A percentile compares a stretch with the other conserved stretches of the same genome.
These are phyloP conservation scores for Zostera marina DNA, from an alignment of 116 monocot species.

Conservation along the genomic window DNA sequence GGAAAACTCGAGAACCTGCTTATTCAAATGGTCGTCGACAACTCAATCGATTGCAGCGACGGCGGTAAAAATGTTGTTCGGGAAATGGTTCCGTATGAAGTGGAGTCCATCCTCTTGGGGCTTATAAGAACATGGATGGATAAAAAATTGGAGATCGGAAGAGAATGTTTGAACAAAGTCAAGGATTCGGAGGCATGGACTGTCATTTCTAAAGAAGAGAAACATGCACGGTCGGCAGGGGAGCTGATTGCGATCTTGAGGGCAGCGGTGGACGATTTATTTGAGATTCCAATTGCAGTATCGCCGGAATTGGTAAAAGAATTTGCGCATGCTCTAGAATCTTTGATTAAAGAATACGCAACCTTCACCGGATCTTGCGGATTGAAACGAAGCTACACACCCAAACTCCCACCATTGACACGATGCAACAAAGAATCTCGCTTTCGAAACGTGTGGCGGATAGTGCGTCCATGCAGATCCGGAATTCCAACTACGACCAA, in stretches of 20 bases:
- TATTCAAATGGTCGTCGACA: slow-evolving; percentile 80
- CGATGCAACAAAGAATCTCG: slow-evolving; percentile 84
- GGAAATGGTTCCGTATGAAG: slow-evolving; percentile 82
- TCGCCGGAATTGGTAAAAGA: slow-evolving; percentile 52
- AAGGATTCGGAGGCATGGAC: slow-evolving; percentile 71
- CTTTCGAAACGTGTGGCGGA: slow-evolving; percentile 54
- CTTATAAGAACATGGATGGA: slow-evolving; percentile 73
- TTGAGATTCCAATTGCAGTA: slow-evolving; percentile 37
- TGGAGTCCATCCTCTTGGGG: slow-evolving; percentile 35
- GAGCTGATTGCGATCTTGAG: slow-evolving; percentile 65
- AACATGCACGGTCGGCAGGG: slow-evolving; percentile 45
- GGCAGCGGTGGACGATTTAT: slow-evolving; percentile 69
- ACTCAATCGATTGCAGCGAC: slow-evolving; percentile 60
- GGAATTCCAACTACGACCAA: neutral
- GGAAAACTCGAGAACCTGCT: slow-evolving; percentile 65
- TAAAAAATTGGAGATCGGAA: slow-evolving; percentile 41
- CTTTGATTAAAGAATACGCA: slow-evolving; percentile 53
- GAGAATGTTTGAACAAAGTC: slow-evolving; percentile 49
- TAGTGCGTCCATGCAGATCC: slow-evolving; percentile 27
- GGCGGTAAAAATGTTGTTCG: slow-evolving; percentile 63
- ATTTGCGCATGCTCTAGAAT: slow-evolving; percentile 49
- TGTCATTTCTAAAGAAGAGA: slow-evolving; percentile 54
- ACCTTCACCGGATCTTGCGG: slow-evolving; percentile 67
- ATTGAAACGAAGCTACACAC: slow-evolving; percentile 61
- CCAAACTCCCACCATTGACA: slow-evolving; percentile 59